Base-by-base conservation (phyloP, 129 eudicot genomes). In the Ambrosia artemisiifolia region DNA sequence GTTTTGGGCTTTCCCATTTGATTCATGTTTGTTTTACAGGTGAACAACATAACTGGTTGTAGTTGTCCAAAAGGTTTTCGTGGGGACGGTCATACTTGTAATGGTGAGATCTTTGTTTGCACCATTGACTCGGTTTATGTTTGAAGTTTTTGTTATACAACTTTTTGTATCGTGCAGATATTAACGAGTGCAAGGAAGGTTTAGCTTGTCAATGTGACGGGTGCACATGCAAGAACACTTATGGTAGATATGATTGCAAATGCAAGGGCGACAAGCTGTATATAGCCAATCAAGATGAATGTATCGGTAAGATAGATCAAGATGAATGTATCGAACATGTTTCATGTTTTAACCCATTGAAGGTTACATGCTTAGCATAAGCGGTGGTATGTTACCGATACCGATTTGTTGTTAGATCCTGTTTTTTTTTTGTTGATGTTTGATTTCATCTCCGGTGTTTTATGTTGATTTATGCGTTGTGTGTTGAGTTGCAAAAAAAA, bases 191-290 rank as follows among this genome's bases (percentile, higher is more conserved):
- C 73, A 74, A 73, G 76, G 90, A 84, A 17, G 75, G 94, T 34
- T 28, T 40, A 42, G 91, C 79, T 72, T 95, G 99, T 59, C 80
- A 78, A 71, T 95, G 99, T 59, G 83, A 87, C 18, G 97, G 88
- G 16, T 95, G 99, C 60, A 75, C 78, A 44, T 95, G 99, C 69
- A 88, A 88, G 78, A 79, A 95, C 74, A 88, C 80, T 10, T 90
- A 91, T 84, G 99, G 99, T 36, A 91, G 94, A 77, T 91, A 78
- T 38, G 90, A 88, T 7, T 95, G 99, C 89, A 81, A 75, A 80
- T 95, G 99, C 76, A 71, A 66, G 17, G 97, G 94, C 12, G 74
- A 83, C 70, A 86, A 83, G 62, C 76, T 95, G 14, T 91, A 95
- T 75, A 84, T 95, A 81, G 87, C 55, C 56, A 96, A 95, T 75